These are phyloP conservation scores for Podila horticola DNA, from an alignment of 192 early-diverging fungal species.

Conservation along the genomic window DNA sequence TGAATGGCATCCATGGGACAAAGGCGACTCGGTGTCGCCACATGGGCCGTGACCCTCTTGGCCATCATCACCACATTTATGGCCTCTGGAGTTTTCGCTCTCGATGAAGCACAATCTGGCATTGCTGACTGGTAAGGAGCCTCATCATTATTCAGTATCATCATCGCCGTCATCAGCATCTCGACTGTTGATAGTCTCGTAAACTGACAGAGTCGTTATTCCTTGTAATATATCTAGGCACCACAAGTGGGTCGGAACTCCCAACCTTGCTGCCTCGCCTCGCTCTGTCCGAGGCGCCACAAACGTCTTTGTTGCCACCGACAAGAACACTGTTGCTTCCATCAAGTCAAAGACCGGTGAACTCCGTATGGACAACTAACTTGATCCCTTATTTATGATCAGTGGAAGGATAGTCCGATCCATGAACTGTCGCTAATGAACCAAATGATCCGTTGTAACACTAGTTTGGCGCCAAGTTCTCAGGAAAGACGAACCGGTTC, in stretches of 20 bases:
- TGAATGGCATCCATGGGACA: background rate
- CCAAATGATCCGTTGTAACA: background rate
- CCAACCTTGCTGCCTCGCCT: conserved; percentile 35
- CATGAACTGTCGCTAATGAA: background rate
- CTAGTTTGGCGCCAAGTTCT: conserved; percentile 83
- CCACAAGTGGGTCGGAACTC: conserved; percentile 64
- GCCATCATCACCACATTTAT: conserved; percentile 21
- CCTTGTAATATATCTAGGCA: conserved; percentile 49
- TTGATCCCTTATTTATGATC: background rate
- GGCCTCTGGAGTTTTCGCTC: conserved; percentile 15
- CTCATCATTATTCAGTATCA: background rate
- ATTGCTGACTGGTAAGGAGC: conserved; percentile 60
- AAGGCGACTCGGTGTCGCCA: conserved; percentile 8
- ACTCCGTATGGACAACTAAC: conserved; percentile 58
- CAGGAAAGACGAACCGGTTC: conserved; percentile 65
- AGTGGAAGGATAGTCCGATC: background rate
- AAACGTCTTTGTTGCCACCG: conserved; percentile 68
- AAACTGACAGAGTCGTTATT: background rate
- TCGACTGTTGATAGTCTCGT: background rate
- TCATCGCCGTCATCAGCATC: background rate
- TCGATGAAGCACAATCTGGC: conserved; percentile 62
- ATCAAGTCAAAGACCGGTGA: conserved; percentile 73
- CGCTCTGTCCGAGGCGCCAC: conserved; percentile 45
- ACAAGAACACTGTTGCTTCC: conserved; percentile 79
- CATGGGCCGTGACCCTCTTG: conserved; percentile 20